Base-by-base conservation (phyloP, 805 yeast species). In the Starmerella apicola region DNA sequence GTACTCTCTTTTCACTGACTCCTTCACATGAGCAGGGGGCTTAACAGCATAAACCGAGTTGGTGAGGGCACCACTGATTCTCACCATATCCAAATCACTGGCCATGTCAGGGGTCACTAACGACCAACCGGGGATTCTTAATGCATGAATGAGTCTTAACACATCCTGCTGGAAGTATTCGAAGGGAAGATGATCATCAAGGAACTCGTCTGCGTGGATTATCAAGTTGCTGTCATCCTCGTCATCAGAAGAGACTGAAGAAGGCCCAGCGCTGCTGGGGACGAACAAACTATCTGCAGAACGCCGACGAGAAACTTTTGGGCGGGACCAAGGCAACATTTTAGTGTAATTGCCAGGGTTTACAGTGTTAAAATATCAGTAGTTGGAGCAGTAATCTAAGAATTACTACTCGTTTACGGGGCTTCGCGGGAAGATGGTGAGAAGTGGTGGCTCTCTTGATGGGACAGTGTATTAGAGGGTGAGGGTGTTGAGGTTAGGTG, bases 1-100 rank as follows among this genome's bases (percentile, higher is more conserved):
- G 45, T 55, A 41, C 34, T 58, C 58, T 12, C 54, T 42, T 41
- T 53, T 66, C 54, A 55, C 57, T 38, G 48, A 45, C 33, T 57
- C 66, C 49, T 50, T 60, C 34, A 56, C 35, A 42, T 54, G 50
- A 21, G 52, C 38, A 0, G 74, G 75, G 39, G 81, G 77, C 51
- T 71, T 78, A 3, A 91, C 71, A 53, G 76, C 76, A 58, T 80
- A 91, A 39, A 88, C 81, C 25, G 86, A 79, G 58, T 91, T 91
- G 17, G 97, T 91, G 57, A 91, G 68, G 0, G 98, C 98, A 17
- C 98, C 97, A 27, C 82, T 73, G 36, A 91, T 83, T 48, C 95
- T 70, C 30, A 62, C 66, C 17, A 86, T 58, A 18, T 60, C 65
- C 29, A 88, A 58, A 17, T 63, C 64, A n/a, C 46, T 51, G 8